phyloP scores from a whole-genome alignment of 1,284 basidiomycete species.

The Cryptococcus deneoformans region DNA sequence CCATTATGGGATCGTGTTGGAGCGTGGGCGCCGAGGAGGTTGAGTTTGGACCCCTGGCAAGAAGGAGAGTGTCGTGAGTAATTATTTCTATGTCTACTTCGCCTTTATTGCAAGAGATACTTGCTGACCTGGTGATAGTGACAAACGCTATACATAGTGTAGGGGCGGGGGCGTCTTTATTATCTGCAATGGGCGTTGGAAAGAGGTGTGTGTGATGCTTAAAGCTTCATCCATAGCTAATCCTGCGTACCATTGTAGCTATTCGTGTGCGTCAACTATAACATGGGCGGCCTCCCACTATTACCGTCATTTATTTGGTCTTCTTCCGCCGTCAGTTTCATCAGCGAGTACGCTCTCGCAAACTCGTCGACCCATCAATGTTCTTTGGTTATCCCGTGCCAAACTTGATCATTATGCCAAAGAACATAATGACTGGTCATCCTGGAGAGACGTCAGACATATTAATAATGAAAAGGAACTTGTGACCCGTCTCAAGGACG shows the following conservation, averaged over 20 bases:
- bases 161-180: slow-evolving; percentile 39
- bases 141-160: slow-evolving; percentile 41
- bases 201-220: slow-evolving; percentile 10
- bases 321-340: slow-evolving; percentile 20
- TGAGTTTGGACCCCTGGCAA: slow-evolving; percentile 38
- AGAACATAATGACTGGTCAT: slow-evolving; percentile 30
- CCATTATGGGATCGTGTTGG: slow-evolving; percentile 44
- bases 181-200: slow-evolving; percentile 37
- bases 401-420: slow-evolving; percentile 35
- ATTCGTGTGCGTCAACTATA: slow-evolving; percentile 37
- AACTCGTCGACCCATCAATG: slow-evolving; percentile 28
- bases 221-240: neutral
- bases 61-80: slow-evolving; percentile 35
- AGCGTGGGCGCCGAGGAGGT: slow-evolving; percentile 39
- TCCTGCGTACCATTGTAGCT: slow-evolving; percentile 9
- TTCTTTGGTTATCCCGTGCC: slow-evolving; percentile 41
- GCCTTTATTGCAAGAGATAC: neutral
- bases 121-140: slow-evolving; percentile 20
- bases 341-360: slow-evolving; percentile 1
- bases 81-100: neutral
- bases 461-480: slow-evolving; percentile 40
- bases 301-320: slow-evolving; percentile 43
- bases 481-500: slow-evolving; percentile 16
- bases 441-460: slow-evolving; percentile 37
- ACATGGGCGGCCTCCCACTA: slow-evolving; percentile 45